Evolutionary conservation across 2,329 filamentous ascomycete species (phyloP).

Genomic region (Canariomyces notabilis): DNA sequence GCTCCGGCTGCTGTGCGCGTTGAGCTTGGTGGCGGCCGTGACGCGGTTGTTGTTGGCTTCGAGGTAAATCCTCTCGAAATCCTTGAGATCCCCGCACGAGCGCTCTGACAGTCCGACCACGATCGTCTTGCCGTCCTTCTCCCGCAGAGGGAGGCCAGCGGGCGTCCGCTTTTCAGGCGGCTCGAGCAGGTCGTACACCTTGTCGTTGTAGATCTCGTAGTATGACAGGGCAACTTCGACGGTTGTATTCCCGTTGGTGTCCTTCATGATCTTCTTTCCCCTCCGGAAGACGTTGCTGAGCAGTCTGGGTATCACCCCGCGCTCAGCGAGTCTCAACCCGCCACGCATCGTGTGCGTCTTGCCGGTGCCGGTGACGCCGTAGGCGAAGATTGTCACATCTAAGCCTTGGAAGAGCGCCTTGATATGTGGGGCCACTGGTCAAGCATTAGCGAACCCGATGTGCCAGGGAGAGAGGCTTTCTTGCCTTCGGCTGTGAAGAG

Average conservation of each 20-base stretch:
- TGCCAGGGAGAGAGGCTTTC: background rate
- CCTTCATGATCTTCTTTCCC: slow-evolving; percentile 79
- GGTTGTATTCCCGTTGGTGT: slow-evolving; percentile 62
- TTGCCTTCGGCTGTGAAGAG: slow-evolving; percentile 88
- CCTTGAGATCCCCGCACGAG: slow-evolving; percentile 76
- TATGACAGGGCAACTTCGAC: slow-evolving; percentile 79
- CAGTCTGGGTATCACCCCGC: slow-evolving; percentile 81
- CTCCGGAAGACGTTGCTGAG: slow-evolving; percentile 81
- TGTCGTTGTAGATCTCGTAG: slow-evolving; percentile 97
- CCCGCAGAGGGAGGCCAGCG: slow-evolving; percentile 73
- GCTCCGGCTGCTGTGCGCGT: slow-evolving; percentile 82
- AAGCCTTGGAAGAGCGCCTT: slow-evolving; percentile 89
- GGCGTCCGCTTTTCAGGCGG: slow-evolving; percentile 79
- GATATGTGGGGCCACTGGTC: slow-evolving; percentile 74
- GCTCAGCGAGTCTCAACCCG: slow-evolving; percentile 76
- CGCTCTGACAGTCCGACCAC: slow-evolving; percentile 83
- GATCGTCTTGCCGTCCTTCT: slow-evolving; percentile 80
- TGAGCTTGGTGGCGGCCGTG: slow-evolving; percentile 86
- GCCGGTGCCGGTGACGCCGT: slow-evolving; percentile 87
- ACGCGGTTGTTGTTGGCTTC: slow-evolving; percentile 87
- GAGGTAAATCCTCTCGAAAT: slow-evolving; percentile 86
- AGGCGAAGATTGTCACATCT: slow-evolving; percentile 86
- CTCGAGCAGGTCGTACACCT: slow-evolving; percentile 87
- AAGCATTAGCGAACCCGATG: slow-evolving; percentile 16
- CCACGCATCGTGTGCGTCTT: slow-evolving; percentile 97